Evolutionary conservation across 2,329 filamentous ascomycete genomes (phyloP).

Genomic region (Aphanoascus verrucosus): DNA sequence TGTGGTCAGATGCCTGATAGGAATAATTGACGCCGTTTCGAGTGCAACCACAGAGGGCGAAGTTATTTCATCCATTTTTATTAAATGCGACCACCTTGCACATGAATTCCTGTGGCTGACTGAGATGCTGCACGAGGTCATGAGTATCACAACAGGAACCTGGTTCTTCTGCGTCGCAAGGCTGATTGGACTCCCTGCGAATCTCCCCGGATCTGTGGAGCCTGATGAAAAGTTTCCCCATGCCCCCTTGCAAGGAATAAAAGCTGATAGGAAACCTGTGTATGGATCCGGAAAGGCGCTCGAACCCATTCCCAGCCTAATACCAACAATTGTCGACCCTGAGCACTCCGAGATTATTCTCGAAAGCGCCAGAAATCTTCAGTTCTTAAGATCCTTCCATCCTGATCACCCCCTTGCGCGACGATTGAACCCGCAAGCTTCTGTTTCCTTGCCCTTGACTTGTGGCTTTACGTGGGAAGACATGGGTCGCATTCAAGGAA

Average conservation of each 20-base stretch:
- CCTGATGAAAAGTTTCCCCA: constrained; percentile 34
- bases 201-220: constrained; percentile 43
- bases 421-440: constrained; percentile 37
- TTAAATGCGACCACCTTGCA: constrained; percentile 53
- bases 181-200: constrained; percentile 61
- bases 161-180: constrained; percentile 59
- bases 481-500: constrained; percentile 53
- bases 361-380: constrained; percentile 65
- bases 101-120: constrained; percentile 52
- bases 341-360: constrained; percentile 65
- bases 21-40: constrained; percentile 38
- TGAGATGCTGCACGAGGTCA: constrained; percentile 55
- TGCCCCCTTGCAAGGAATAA: not conserved
- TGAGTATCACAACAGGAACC: constrained; percentile 52
- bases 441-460: constrained; percentile 47
- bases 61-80: constrained; percentile 51
- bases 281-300: constrained; percentile 42
- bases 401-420: constrained; percentile 58
- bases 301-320: constrained; percentile 19
- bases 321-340: constrained; percentile 60
- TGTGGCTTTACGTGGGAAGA: constrained; percentile 66
- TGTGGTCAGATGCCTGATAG: constrained; percentile 27
- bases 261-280: constrained; percentile 43
- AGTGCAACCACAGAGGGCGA: constrained; percentile 46
- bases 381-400: constrained; percentile 60